Conservation (phyloP, 2,329 filamentous ascomycete species). For the Fusarium piperis region DNA sequence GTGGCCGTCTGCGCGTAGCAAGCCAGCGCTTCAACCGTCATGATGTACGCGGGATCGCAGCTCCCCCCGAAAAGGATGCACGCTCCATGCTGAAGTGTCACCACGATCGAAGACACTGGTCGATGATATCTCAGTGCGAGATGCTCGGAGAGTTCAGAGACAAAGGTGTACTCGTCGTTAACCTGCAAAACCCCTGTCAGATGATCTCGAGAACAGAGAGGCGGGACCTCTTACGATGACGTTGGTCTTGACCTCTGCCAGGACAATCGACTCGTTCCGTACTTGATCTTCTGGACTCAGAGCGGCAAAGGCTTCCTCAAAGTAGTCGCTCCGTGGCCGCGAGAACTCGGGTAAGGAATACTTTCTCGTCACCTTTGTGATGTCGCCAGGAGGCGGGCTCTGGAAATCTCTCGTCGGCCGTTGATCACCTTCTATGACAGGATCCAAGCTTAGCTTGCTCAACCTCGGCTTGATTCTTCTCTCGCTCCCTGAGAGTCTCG, state of each 20-base stretch:
- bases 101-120: conserved; percentile 76
- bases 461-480: conserved; percentile 30
- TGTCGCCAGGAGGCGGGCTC: conserved; percentile 20
- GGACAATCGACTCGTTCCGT: conserved; percentile 65
- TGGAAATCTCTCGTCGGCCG: conserved; percentile 27
- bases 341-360: conserved; percentile 32
- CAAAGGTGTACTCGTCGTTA: conserved; percentile 78
- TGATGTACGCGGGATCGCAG: conserved; percentile 81
- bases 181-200: conserved; percentile 59
- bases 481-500: conserved; percentile 23
- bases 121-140: conserved; percentile 80
- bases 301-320: conserved; percentile 56
- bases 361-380: conserved; percentile 23
- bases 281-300: conserved; percentile 55
- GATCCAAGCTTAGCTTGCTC: conserved; percentile 39
- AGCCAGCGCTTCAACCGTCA: conserved; percentile 77
- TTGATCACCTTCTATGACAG: conserved; percentile 45
- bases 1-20: conserved; percentile 75
- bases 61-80: conserved; percentile 80
- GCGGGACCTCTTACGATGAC: conserved; percentile 39
- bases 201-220: not conserved
- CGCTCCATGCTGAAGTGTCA: conserved; percentile 78
- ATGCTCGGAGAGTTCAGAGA: conserved; percentile 77
- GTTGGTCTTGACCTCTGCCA: conserved; percentile 59
- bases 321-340: conserved; percentile 48